Evolutionary conservation across 2,329 filamentous ascomycete genomes (phyloP).

Genomic region (Trichocomaceae sp.): DNA sequence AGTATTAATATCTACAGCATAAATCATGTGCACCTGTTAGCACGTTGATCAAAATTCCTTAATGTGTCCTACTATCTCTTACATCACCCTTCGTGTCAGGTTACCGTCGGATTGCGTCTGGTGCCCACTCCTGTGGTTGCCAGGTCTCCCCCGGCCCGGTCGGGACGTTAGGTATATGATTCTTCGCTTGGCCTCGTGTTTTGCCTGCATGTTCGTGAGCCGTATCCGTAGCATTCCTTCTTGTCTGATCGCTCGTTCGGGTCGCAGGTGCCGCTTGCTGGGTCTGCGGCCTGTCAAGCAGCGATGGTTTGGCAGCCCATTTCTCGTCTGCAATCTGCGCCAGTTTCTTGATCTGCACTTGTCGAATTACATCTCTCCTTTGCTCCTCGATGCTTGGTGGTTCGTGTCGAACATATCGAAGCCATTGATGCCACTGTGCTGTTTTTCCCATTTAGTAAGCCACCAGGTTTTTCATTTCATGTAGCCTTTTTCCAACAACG

Average conservation of each 20-base stretch:
- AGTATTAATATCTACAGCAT: not conserved
- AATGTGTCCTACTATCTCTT: not conserved
- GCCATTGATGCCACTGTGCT: constrained; percentile 65
- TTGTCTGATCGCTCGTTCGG: constrained; percentile 37
- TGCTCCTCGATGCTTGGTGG: constrained; percentile 55
- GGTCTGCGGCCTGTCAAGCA: constrained; percentile 50
- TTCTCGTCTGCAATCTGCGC: constrained; percentile 54
- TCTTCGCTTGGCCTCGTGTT: constrained; percentile 23
- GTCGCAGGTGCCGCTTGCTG: constrained; percentile 44
- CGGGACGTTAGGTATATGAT: constrained; percentile 56
- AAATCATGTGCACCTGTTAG: not conserved
- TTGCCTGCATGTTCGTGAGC: constrained; percentile 23
- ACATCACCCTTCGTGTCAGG: not conserved
- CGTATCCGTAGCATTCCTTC: constrained; percentile 26
- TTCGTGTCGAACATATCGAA: constrained; percentile 53
- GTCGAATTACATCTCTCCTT: constrained; percentile 50
- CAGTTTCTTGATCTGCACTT: constrained; percentile 53
- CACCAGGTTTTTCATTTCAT: not conserved
- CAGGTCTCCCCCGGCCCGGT: constrained; percentile 58
- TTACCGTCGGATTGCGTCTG: constrained; percentile 38
- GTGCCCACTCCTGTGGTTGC: constrained; percentile 60
- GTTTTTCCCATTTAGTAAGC: constrained; percentile 11
- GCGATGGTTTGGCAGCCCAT: constrained; percentile 55
- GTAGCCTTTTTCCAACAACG: too few species aligned
- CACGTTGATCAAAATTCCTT: not conserved